A percentile compares a stretch with the other conserved stretches of the same genome.
These are phyloP conservation scores for Chrysoporthe puriensis DNA, from an alignment of 2,329 filamentous ascomycete genomes.

Conservation along the genomic window DNA sequence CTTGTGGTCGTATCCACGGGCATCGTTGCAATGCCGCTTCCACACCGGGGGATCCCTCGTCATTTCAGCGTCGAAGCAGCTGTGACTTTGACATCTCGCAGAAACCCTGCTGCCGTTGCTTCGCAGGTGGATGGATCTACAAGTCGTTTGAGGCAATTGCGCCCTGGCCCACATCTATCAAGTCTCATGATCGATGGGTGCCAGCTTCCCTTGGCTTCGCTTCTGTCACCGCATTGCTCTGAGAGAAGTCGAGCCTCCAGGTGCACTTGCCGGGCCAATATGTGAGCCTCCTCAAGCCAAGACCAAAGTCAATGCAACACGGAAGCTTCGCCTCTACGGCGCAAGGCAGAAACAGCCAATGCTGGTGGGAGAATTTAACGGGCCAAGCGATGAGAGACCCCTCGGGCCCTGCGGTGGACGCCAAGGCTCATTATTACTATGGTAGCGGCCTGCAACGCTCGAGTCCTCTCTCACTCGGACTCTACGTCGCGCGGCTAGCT, in stretches of 20 bases:
- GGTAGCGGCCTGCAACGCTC: neutral
- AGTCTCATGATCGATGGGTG: neutral
- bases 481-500: neutral
- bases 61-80: neutral
- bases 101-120: neutral
- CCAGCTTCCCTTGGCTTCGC: conserved; percentile 1
- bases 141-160: conserved; percentile 2
- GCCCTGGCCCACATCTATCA: conserved; percentile 3
- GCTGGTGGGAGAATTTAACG: neutral
- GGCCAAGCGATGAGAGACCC: neutral
- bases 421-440: neutral
- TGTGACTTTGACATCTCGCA: conserved; percentile 5
- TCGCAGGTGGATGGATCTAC: conserved; percentile 8
- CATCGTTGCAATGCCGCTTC: neutral
- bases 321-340: neutral
- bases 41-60: neutral
- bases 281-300: neutral
- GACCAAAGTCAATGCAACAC: neutral
- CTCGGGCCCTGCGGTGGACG: neutral
- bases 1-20: neutral
- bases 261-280: neutral
- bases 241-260: neutral
- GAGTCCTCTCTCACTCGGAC: neutral
- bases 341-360: neutral
- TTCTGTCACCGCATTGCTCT: neutral